Conservation (phyloP, 768 basidiomycete genomes). For the Cystofilobasidium bisporidii region DNA sequence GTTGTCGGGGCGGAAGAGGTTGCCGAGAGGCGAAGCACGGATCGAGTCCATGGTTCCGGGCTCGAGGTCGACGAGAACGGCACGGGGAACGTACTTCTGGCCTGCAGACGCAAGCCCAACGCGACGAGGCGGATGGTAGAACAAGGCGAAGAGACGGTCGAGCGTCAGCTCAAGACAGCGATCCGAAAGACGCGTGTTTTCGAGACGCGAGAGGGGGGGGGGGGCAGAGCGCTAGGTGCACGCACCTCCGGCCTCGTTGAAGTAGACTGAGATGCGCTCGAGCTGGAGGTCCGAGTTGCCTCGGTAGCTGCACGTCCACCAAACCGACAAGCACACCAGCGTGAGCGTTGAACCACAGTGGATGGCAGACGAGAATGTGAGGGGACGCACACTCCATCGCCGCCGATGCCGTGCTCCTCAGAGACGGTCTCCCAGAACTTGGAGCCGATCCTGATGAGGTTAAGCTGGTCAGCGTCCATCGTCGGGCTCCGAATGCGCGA, state of each 20-base stretch:
- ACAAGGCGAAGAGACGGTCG: too few relatives aligned
- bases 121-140: too few relatives aligned
- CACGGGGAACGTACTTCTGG: constrained; percentile 97
- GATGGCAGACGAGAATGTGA: background rate
- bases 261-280: constrained; percentile 90
- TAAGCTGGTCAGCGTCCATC: background rate
- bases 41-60: constrained; percentile 59
- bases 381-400: constrained; percentile 59
- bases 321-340: background rate
- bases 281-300: constrained; percentile 91
- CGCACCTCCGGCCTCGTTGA: constrained; percentile 74
- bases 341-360: background rate
- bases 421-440: constrained; percentile 79
- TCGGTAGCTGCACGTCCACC: constrained; percentile 51
- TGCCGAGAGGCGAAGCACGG: constrained; percentile 57
- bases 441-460: constrained; percentile 32
- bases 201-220: background rate
- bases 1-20: constrained; percentile 78
- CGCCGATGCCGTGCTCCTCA: constrained; percentile 74
- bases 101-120: constrained; percentile 35
- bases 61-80: constrained; percentile 93
- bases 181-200: background rate
- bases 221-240: background rate
- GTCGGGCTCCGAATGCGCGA: background rate
- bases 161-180: background rate